Evolutionary conservation across 2,329 filamentous ascomycete species (phyloP).

Genomic region (Sporothrix schenckii): DNA sequence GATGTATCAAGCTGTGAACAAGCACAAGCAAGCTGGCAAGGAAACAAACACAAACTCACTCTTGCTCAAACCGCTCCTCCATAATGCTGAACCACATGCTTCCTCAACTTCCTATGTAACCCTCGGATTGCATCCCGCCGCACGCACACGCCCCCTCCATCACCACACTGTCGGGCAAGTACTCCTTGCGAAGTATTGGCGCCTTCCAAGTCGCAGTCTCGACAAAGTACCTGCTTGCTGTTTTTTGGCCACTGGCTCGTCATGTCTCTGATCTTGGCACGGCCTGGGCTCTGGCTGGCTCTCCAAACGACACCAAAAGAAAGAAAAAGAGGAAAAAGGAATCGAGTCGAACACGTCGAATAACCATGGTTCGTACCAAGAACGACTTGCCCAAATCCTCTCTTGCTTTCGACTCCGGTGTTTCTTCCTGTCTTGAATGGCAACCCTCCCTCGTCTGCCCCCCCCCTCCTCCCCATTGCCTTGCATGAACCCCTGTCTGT

Average conservation of each 20-base stretch:
- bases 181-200: too few relatives aligned
- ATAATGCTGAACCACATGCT: not conserved
- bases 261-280: slow-evolving; percentile 17
- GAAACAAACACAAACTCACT: not conserved
- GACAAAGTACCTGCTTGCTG: not conserved
- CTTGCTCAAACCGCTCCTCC: slow-evolving; percentile 6
- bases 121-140: slow-evolving; percentile 4
- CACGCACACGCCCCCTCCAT: slow-evolving; percentile 5
- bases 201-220: not conserved
- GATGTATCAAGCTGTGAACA: too few relatives aligned
- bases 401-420: slow-evolving; percentile 1
- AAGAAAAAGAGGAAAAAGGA: not conserved
- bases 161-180: slow-evolving; percentile 1
- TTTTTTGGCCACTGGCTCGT: slow-evolving; percentile 2
- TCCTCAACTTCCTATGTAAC: not conserved
- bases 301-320: not conserved
- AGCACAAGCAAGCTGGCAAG: not conserved
- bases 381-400: not conserved
- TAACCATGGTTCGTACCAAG: not conserved
- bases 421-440: slow-evolving; percentile 21
- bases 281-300: slow-evolving; percentile 16
- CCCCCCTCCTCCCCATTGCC: slow-evolving; percentile 2
- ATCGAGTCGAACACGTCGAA: not conserved
- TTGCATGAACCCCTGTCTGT: not conserved
- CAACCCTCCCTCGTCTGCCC: not conserved